phyloP scores from a whole-genome alignment of 2,329 filamentous ascomycete genomes.

The Plenodomus lindquistii region DNA sequence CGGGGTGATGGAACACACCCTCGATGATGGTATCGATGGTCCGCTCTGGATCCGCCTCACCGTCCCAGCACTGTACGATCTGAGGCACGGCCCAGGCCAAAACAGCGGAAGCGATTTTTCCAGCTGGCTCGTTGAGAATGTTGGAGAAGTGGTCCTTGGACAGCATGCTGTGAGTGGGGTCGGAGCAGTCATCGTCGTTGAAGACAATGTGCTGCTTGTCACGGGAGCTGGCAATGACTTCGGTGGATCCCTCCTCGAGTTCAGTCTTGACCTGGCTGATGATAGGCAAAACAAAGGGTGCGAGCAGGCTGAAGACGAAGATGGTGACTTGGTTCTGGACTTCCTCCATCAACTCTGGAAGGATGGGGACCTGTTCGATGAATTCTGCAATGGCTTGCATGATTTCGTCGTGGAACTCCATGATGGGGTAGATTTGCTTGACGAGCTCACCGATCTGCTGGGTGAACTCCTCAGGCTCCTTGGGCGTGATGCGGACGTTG shows the following conservation, averaged over 20 bases:
- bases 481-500: constrained; percentile 73
- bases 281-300: constrained; percentile 83
- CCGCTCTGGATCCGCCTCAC: constrained; percentile 72
- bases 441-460: constrained; percentile 73
- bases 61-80: constrained; percentile 84
- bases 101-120: constrained; percentile 76
- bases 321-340: constrained; percentile 84
- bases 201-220: constrained; percentile 88
- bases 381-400: constrained; percentile 77
- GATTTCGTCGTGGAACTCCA: constrained; percentile 88
- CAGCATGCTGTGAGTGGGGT: constrained; percentile 94
- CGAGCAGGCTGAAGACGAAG: constrained; percentile 90
- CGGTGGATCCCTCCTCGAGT: constrained; percentile 80
- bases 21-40: constrained; percentile 76
- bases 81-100: constrained; percentile 87
- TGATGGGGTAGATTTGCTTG: constrained; percentile 81
- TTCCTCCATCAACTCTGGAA: constrained; percentile 84
- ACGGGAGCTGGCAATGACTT: constrained; percentile 84
- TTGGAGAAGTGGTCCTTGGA: constrained; percentile 96
- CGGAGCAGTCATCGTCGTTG: constrained; percentile 71
- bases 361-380: constrained; percentile 81
- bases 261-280: constrained; percentile 86
- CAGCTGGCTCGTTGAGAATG: constrained; percentile 83
- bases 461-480: constrained; percentile 82
- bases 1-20: constrained; percentile 87